Percentiles rank a stretch among this genome's conserved stretches.
Evolutionary conservation across 352 stramenopile genomes (phyloP).

Genomic region (Globisporangium spiculum): DNA sequence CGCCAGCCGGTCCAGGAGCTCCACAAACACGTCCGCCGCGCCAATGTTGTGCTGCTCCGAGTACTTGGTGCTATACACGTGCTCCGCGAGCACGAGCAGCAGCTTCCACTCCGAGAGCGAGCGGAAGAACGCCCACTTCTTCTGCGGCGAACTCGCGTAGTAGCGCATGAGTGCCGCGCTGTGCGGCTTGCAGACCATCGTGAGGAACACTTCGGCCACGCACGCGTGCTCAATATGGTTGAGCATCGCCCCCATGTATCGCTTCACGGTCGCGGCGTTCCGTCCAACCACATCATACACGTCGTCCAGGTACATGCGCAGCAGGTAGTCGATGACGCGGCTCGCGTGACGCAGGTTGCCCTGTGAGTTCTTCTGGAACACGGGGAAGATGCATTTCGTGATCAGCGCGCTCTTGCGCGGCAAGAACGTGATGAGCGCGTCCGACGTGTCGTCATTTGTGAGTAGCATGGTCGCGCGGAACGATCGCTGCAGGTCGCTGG

Average conservation of each 20-base stretch:
- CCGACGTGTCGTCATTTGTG: constrained; percentile 79
- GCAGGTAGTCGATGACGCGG: constrained; percentile 82
- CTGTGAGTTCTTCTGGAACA: constrained; percentile 62
- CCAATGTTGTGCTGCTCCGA: constrained; percentile 70
- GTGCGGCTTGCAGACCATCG: constrained; percentile 85
- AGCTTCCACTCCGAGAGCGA: constrained; percentile 87
- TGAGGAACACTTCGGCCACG: constrained; percentile 86
- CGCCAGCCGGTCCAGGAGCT: constrained; percentile 83
- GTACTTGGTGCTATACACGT: constrained; percentile 68
- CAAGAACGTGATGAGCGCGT: constrained; percentile 80
- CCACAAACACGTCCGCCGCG: constrained; percentile 86
- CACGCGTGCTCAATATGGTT: constrained; percentile 73
- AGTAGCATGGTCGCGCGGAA: constrained; percentile 89
- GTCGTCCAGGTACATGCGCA: constrained; percentile 85
- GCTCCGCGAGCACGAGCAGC: constrained; percentile 76
- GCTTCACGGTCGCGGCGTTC: constrained; percentile 52
- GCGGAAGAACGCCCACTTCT: constrained; percentile 89
- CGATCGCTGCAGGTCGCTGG: constrained; percentile 63
- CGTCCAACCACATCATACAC: constrained; percentile 83
- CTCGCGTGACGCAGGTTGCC: constrained; percentile 88
- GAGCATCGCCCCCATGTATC: constrained; percentile 87
- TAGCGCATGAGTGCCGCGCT: constrained; percentile 65
- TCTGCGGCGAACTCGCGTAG: constrained; percentile 63
- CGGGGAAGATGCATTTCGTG: constrained; percentile 74
- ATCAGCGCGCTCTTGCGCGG: constrained; percentile 76